Evolutionary conservation across 352 stramenopile species (phyloP), one percentile per base, ranked within the genome.

Genomic region (Pythium rhizo-oryzae): DNA sequence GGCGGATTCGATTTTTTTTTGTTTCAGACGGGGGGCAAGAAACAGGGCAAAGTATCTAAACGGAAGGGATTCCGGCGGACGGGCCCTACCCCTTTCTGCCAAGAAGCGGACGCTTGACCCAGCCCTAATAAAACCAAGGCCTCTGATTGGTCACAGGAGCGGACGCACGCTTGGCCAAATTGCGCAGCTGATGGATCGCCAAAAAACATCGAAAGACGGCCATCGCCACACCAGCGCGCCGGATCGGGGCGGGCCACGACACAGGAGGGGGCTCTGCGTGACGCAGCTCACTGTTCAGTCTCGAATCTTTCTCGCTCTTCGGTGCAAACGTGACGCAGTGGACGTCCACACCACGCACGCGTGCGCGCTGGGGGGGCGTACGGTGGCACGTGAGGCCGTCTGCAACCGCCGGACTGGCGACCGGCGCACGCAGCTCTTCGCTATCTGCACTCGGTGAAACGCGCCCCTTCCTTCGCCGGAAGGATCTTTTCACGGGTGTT

Each of bases 1-100:
- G n/a, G 16, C 9, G 21, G 49, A 59, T 59, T 59, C 53, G 53
- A 59, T 59, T 49, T 59, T 59, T 49, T 55, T 35, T 19, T n/a
- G n/a, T n/a, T n/a, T n/a, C n/a, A n/a, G 12, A 16, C 7, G 13
- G 30, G n/a, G 18, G 24, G 51, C 12, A 43, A 58, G 19, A 58
- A 25, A 58, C 51, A 58, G 51, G 51, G 18, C 51, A 11, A 54
- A 18, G 18, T n/a, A 13, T 19, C 28, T 9, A 13, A 54, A 54
- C 0, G 13, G n/a, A 33, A 54, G 12, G 35, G 35, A 41, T 4
- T 41, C 35, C 0, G 21, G 47, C 21, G 47, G 47, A 54, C 47
- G 47, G n/a, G 21, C 12, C 51, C 51, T 41, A 57, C 12, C 25
- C 51, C 51, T 57, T 57, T 23, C 25, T 39, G 24, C 11, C 12